Conservation (phyloP, 1,139 yeast genomes). For the Yamadazyma kanchanaburiensis region DNA sequence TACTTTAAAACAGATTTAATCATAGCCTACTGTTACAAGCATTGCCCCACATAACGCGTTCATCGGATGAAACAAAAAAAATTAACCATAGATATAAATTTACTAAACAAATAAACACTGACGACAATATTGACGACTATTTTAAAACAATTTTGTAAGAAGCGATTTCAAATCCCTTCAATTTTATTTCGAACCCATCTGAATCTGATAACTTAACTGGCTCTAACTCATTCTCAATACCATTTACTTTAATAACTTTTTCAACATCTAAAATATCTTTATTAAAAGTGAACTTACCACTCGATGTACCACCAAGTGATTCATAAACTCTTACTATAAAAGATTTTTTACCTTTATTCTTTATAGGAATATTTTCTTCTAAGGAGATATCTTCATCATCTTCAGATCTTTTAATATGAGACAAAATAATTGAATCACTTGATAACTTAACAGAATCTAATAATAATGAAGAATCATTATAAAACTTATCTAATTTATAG, state of each 20-base stretch:
- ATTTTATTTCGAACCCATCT: constrained; percentile 31
- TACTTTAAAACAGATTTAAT: too few species aligned
- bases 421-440: constrained; percentile 55
- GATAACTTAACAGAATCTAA: constrained; percentile 25
- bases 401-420: constrained; percentile 84
- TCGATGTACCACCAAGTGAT: constrained; percentile 71
- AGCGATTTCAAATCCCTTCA: constrained; percentile 79
- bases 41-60: neutral
- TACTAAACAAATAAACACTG: too few species aligned
- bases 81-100: too few species aligned
- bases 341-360: constrained; percentile 43
- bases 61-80: too few species aligned
- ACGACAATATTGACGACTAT: too few species aligned
- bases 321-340: constrained; percentile 78
- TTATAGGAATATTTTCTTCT: constrained; percentile 35
- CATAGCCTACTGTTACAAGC: constrained; percentile 2
- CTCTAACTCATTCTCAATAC: constrained; percentile 62
- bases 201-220: constrained; percentile 16
- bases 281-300: constrained; percentile 47
- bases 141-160: constrained; percentile 51
- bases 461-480: constrained; percentile 7
- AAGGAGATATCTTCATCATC: constrained; percentile 59
- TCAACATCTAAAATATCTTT: constrained; percentile 32
- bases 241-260: constrained; percentile 58
- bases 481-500: constrained; percentile 39